Conservation (phyloP, 495 filamentous ascomycete species). For the Diplogelasinospora grovesii region DNA sequence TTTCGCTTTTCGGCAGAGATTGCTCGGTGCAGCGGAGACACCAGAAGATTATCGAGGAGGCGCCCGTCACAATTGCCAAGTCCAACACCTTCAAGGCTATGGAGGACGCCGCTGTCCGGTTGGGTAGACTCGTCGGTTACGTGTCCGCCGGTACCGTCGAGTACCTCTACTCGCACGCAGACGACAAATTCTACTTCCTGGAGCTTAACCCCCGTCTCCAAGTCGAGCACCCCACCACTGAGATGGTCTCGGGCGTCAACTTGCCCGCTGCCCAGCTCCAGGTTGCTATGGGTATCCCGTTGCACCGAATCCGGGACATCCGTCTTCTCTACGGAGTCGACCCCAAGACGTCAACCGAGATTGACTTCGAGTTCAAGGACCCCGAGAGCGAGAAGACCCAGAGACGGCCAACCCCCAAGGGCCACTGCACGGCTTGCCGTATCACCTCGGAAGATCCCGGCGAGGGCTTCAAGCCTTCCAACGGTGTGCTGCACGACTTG, state of each 20-base stretch:
- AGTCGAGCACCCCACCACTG: conserved; percentile 98
- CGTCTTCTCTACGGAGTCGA: conserved; percentile 94
- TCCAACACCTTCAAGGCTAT: conserved; percentile 83
- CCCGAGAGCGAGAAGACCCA: conserved; percentile 79
- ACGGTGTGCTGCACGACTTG: conserved; percentile 96
- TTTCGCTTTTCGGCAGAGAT: conserved; percentile 96
- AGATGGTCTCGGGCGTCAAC: conserved; percentile 98
- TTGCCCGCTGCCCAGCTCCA: conserved; percentile 95
- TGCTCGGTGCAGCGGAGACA: conserved; percentile 98
- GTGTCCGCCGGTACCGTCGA: conserved; percentile 98
- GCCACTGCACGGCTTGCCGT: conserved; percentile 96
- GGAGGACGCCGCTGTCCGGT: conserved; percentile 92
- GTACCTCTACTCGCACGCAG: conserved; percentile 96
- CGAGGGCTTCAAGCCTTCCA: conserved; percentile 99
- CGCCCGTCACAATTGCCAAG: conserved; percentile 92
- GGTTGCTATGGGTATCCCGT: conserved; percentile 96
- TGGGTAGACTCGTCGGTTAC: conserved; percentile 92
- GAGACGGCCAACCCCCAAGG: conserved; percentile 84
- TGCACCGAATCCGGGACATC: conserved; percentile 94
- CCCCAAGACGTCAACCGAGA: conserved; percentile 73
- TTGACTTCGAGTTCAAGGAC: conserved; percentile 94
- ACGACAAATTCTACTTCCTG: conserved; percentile 99
- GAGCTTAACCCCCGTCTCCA: conserved; percentile 97
- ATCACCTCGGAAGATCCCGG: conserved; percentile 99
- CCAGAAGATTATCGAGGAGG: conserved; percentile 99